A percentile compares a stretch with the other conserved stretches of the same genome.
phyloP scores from a whole-genome alignment of 768 basidiomycete genomes.

The Tricholoma matsutake region DNA sequence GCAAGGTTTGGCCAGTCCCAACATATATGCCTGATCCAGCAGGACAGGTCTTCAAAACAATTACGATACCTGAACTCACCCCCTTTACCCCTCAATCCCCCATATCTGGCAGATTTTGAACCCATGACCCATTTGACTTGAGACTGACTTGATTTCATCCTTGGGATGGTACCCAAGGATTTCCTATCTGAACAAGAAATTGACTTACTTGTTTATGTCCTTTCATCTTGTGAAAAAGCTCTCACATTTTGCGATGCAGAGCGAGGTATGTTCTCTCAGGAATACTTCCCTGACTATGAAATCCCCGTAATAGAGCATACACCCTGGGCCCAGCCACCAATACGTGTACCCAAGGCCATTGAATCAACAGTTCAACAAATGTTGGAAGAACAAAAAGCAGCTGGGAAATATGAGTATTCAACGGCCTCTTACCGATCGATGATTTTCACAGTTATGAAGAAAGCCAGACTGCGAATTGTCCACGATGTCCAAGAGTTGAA shows the following conservation, averaged over 20 bases:
- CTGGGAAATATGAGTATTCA: too few species aligned
- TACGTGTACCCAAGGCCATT: constrained; percentile 24
- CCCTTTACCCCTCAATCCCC: constrained; percentile 7
- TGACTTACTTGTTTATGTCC: constrained; percentile 18
- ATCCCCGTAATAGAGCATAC: background rate
- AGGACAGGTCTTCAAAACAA: background rate
- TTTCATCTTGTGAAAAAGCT: constrained; percentile 6
- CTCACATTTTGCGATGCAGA: constrained; percentile 17
- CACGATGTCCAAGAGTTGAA: constrained; percentile 14
- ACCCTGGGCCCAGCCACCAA: background rate
- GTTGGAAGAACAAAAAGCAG: too few species aligned
- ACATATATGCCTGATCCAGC: constrained; percentile 21
- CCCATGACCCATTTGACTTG: constrained; percentile 6
- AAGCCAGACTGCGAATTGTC: constrained; percentile 26
- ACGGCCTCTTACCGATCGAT: constrained; percentile 18
- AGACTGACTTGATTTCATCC: constrained; percentile 15
- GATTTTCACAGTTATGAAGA: constrained; percentile 26
- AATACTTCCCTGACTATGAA: background rate
- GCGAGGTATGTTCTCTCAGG: constrained; percentile 19
- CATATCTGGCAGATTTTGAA: constrained; percentile 2
- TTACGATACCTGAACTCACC: constrained; percentile 10
- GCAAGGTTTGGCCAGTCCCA: constrained; percentile 23
- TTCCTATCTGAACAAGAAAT: constrained; percentile 9
- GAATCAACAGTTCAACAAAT: constrained; percentile 13
- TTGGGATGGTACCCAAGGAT: constrained; percentile 3